phyloP scores from a whole-genome alignment of 2,329 filamentous ascomycete genomes.

The Sarocladium oryzae region DNA sequence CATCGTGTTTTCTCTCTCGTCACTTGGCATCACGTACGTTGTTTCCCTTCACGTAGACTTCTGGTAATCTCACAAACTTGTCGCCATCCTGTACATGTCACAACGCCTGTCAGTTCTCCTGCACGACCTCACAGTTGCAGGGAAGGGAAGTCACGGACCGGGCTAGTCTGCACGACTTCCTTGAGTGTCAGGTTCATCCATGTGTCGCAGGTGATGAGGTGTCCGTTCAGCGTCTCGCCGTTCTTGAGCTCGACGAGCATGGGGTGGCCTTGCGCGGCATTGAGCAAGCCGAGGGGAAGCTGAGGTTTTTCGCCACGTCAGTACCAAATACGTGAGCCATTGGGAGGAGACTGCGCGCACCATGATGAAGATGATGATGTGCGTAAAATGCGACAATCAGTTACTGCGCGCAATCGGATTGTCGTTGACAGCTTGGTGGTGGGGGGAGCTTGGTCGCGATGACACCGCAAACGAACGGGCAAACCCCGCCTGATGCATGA shows the following conservation, averaged over 20 bases:
- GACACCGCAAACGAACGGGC: neutral
- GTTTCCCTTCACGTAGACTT: slow-evolving; percentile 95
- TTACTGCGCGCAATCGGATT: neutral
- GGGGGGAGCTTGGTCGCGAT: slow-evolving; percentile 9
- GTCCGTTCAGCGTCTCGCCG: slow-evolving; percentile 93
- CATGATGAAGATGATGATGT: slow-evolving; percentile 15
- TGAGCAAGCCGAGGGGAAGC: slow-evolving; percentile 77
- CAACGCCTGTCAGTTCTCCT: neutral
- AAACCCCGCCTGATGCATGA: slow-evolving; percentile 8
- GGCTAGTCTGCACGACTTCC: slow-evolving; percentile 93
- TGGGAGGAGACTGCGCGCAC: slow-evolving; percentile 11
- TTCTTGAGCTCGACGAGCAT: slow-evolving; percentile 98
- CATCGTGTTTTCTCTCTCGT: too few relatives aligned
- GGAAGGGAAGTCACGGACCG: slow-evolving; percentile 39
- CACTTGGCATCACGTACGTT: too few relatives aligned
- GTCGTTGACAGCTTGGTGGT: slow-evolving; percentile 7
- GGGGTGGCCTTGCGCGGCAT: slow-evolving; percentile 92
- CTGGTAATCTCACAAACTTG: slow-evolving; percentile 84
- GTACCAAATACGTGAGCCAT: neutral
- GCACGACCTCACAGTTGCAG: neutral
- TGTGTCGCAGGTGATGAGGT: slow-evolving; percentile 93
- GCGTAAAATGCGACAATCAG: neutral
- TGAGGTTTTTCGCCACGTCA: slow-evolving; percentile 21
- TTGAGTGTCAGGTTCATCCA: slow-evolving; percentile 99
- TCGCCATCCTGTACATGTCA: slow-evolving; percentile 67